Percentiles rank a stretch among this genome's conserved stretches.
Conservation (phyloP, 495 filamentous ascomycete genomes). For the Penicillium lividum region DNA sequence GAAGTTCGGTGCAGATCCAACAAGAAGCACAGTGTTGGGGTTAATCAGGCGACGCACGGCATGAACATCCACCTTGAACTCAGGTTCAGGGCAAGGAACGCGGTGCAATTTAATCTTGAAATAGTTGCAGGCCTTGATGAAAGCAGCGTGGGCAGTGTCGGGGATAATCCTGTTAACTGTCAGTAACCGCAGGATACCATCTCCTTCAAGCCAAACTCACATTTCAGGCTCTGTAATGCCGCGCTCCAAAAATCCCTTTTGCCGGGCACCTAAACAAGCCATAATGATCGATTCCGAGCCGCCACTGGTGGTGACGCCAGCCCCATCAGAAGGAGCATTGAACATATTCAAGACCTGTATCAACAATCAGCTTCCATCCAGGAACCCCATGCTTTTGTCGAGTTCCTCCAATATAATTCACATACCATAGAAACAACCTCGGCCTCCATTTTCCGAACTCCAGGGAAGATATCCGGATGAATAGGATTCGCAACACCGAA, state of each 20-base stretch:
- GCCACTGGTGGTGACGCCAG: conserved; percentile 87
- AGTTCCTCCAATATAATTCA: not conserved
- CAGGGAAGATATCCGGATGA: conserved; percentile 97
- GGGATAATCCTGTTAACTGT: conserved; percentile 75
- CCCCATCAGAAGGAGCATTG: conserved; percentile 80
- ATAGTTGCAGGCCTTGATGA: conserved; percentile 92
- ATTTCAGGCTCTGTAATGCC: conserved; percentile 94
- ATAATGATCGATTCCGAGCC: conserved; percentile 96
- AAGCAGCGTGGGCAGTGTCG: conserved; percentile 91
- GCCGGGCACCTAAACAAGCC: conserved; percentile 83
- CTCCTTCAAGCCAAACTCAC: conserved; percentile 44
- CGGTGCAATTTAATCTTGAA: conserved; percentile 93
- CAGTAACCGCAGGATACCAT: conserved; percentile 17
- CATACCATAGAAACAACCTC: conserved; percentile 93
- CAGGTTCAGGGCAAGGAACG: conserved; percentile 83
- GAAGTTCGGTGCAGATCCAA: conserved; percentile 95
- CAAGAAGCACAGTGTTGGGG: conserved; percentile 92
- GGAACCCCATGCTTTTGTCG: not conserved
- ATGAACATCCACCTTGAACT: conserved; percentile 77
- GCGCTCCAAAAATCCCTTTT: conserved; percentile 83
- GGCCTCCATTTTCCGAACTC: conserved; percentile 98
- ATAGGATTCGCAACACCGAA: conserved; percentile 99
- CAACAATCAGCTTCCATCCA: conserved; percentile 2
- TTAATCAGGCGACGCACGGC: conserved; percentile 85
- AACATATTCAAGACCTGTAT: conserved; percentile 76